Percentiles rank a stretch among this genome's conserved stretches.
Evolutionary conservation across 2,329 filamentous ascomycete genomes (phyloP).

Genomic region (Xylaria sp.): DNA sequence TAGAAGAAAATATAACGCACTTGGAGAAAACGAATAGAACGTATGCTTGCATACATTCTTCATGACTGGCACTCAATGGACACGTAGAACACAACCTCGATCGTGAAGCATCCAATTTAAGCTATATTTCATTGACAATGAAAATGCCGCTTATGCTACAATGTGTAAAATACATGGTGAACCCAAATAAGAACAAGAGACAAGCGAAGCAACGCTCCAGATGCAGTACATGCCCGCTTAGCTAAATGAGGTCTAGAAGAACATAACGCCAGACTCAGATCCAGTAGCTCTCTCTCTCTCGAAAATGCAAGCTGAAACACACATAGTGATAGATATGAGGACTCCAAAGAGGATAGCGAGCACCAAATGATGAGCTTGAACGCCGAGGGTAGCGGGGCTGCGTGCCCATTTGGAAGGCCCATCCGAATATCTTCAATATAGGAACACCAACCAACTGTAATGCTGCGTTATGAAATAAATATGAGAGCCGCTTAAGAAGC

Average conservation of each 20-base stretch:
- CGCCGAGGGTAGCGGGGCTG: background rate
- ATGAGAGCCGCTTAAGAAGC: background rate
- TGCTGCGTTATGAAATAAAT: conserved; percentile 2
- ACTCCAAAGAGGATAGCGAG: background rate
- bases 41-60: background rate
- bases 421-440: background rate
- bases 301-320: conserved; percentile 5
- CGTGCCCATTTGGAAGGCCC: background rate
- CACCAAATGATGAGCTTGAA: conserved; percentile 4
- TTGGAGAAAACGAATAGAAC: background rate
- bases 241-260: conserved; percentile 20
- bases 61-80: background rate
- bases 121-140: background rate
- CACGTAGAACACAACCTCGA: background rate
- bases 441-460: background rate
- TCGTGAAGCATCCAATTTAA: conserved; percentile 15
- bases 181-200: conserved; percentile 14
- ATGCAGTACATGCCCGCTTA: conserved; percentile 30
- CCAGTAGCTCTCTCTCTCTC: conserved; percentile 12
- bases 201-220: conserved; percentile 28
- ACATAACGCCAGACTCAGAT: conserved; percentile 21
- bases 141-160: conserved; percentile 15
- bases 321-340: conserved; percentile 5
- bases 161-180: conserved; percentile 22
- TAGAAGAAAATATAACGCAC: background rate